A percentile compares a stretch with the other conserved stretches of the same genome.
phyloP scores from a whole-genome alignment of 129 eudicot species.

The Flaveria bidentis region DNA sequence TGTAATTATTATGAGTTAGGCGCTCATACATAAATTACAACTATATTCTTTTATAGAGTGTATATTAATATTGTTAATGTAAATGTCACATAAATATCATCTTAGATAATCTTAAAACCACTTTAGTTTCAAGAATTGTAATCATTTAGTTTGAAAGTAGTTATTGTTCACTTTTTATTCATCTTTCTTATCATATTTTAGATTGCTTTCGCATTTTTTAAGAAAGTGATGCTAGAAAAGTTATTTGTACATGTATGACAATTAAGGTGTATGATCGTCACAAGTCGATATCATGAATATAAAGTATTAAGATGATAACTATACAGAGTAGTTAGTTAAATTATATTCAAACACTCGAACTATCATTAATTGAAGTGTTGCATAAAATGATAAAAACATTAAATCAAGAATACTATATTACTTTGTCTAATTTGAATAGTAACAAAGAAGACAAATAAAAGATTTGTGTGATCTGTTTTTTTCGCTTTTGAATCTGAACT shows the following conservation, averaged over 20 bases:
- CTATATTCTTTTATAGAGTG: too few relatives aligned
- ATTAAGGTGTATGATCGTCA: too few relatives aligned
- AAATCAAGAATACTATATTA: background rate
- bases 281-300: too few relatives aligned
- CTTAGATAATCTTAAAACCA: background rate
- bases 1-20: background rate
- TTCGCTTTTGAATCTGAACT: constrained; percentile 22
- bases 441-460: constrained; percentile 30
- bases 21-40: background rate
- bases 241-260: background rate
- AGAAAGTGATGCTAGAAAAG: background rate
- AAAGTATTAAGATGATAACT: background rate
- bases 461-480: constrained; percentile 29
- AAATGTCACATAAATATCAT: background rate
- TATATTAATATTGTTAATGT: too few relatives aligned
- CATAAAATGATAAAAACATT: background rate
- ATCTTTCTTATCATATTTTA: background rate
- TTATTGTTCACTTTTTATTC: background rate
- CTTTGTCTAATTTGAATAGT: constrained; percentile 19
- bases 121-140: background rate
- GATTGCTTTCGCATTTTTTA: background rate
- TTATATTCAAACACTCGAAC: background rate
- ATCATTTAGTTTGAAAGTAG: background rate
- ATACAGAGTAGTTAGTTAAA: background rate
- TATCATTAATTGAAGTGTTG: background rate